Base-by-base conservation (phyloP, 345 rosid species). In the Populus tremula region DNA sequence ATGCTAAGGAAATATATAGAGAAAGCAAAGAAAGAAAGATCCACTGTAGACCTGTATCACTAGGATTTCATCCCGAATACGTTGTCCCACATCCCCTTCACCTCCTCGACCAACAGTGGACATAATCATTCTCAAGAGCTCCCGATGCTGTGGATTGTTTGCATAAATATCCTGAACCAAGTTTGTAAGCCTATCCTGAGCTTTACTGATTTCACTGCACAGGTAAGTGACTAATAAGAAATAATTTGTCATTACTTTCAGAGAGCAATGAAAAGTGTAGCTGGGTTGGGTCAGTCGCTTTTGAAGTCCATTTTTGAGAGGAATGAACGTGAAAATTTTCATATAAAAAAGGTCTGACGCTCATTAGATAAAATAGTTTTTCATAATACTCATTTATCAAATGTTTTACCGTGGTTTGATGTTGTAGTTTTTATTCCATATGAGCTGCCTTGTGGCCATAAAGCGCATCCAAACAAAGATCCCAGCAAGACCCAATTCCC, bases 61-160 rank as follows among this genome's bases (percentile, higher is more conserved):
- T 74, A 96, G 81, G 82, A 96, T 96, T 80, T 96, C 98, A 83
- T 96, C 99, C 39, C 99, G 90, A 85, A 96, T 96, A 78, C 99
- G 90, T 81, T 96, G 99, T 70, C 99, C 99, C n/a, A 93, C 98
- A 83, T 96, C 99, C 77, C 98, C 99, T 85, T 96, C 97, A 77
- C 99, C 99, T 56, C 99, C 99, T 76, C 99, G 89, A 71, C 99
- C 99, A 85, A 96, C 94, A 73, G 98, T 89, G 66, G 97, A 90
- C 97, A 96, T 56, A 83, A 96, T 90, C 95, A 96, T 90, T 33
- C 97, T 88, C 82, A 90, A 68, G 83, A 92, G 81, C 84, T 96
- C 98, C 72, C 92, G 86, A 80, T 89, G 82, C 84, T 89, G 88
- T 59, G 95, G 94, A 85, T 74, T 70, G 76, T 76, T 84, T 75